Conservation (phyloP, 2,329 filamentous ascomycete species). For the Seiridium unicorne region DNA sequence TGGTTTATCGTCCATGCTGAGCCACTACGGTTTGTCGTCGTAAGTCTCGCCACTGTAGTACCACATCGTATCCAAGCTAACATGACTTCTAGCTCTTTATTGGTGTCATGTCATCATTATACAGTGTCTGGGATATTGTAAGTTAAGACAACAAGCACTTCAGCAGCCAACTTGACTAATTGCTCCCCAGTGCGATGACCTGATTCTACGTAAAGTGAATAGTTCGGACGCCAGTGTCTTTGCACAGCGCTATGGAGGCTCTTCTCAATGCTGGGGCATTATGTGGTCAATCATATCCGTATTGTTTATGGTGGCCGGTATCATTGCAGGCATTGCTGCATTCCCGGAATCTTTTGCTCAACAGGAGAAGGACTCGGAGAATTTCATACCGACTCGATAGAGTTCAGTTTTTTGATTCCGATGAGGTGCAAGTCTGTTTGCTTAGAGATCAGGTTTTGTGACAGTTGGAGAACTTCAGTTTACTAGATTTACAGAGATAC, state of each 20-base stretch:
- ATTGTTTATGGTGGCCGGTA: constrained; percentile 68
- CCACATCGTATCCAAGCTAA: background rate
- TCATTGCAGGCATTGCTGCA: constrained; percentile 73
- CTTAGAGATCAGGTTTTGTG: no score
- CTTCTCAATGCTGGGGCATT: constrained; percentile 77
- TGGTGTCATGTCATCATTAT: constrained; percentile 77
- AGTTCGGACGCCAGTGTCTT: constrained; percentile 78
- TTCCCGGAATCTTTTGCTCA: constrained; percentile 69
- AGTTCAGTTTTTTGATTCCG: no score
- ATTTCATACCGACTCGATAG: constrained; percentile 54
- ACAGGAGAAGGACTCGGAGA: constrained; percentile 66
- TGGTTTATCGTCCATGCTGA: constrained; percentile 81
- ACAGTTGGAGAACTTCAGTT: no score
- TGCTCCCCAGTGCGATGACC: constrained; percentile 62
- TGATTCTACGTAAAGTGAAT: constrained; percentile 79
- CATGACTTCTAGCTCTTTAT: constrained; percentile 60
- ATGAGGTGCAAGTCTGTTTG: no score
- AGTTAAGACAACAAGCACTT: constrained; percentile 20
- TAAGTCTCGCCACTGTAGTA: constrained; percentile 29
- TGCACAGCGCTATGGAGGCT: constrained; percentile 74
- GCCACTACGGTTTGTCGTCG: constrained; percentile 69
- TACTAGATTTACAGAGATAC: no score
- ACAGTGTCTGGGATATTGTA: constrained; percentile 80
- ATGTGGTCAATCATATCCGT: constrained; percentile 75
- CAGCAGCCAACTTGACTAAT: background rate